Evolutionary conservation across 192 early-diverging fungal genomes (phyloP).

Genomic region (Coemansia sp.): DNA sequence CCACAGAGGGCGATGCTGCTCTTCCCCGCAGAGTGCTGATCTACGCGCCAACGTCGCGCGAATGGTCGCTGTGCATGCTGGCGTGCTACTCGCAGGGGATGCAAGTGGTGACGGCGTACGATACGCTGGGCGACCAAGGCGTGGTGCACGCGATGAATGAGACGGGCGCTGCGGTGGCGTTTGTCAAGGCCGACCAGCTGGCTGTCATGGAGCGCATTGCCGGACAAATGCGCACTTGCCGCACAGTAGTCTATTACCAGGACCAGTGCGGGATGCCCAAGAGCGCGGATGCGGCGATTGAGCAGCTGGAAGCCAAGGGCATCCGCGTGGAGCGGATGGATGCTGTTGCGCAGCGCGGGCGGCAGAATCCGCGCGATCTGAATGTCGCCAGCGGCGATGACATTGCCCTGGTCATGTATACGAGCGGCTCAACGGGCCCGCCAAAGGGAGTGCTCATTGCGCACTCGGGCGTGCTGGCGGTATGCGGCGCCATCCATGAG

Average conservation of each 20-base stretch:
- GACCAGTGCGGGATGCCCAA: constrained; percentile 37
- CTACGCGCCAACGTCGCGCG: constrained; percentile 65
- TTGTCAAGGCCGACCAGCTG: constrained; percentile 59
- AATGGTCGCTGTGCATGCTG: constrained; percentile 50
- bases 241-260: constrained; percentile 59
- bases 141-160: constrained; percentile 83
- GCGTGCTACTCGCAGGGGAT: constrained; percentile 65
- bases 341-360: constrained; percentile 65
- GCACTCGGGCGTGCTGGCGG: constrained; percentile 79
- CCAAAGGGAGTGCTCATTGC: constrained; percentile 90
- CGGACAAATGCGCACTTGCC: constrained; percentile 23
- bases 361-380: constrained; percentile 61
- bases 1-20: no score
- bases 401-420: constrained; percentile 87
- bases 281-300: constrained; percentile 53
- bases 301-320: constrained; percentile 39
- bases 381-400: constrained; percentile 69
- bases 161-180: constrained; percentile 67
- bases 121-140: constrained; percentile 82
- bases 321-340: constrained; percentile 61
- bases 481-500: constrained; percentile 55
- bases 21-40: constrained; percentile 53
- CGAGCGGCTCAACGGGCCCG: constrained; percentile 85
- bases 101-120: constrained; percentile 80
- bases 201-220: constrained; percentile 16